These are phyloP conservation scores for Mucor mucedo DNA, from an alignment of 371 early-diverging fungal genomes.

Conservation along the genomic window DNA sequence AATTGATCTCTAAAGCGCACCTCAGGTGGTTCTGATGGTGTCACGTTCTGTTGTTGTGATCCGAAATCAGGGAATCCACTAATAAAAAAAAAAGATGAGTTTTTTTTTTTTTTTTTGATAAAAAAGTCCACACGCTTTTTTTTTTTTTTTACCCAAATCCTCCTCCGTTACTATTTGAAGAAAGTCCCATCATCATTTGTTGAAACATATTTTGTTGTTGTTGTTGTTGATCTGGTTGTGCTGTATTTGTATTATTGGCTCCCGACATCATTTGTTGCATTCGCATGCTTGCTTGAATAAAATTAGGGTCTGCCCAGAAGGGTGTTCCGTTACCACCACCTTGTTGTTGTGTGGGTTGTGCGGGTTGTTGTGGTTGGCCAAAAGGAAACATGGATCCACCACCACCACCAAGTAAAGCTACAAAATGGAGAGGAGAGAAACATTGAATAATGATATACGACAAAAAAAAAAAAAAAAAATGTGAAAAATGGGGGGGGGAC, in stretches of 20 bases:
- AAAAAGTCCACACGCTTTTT: neutral
- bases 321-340: slow-evolving; percentile 22
- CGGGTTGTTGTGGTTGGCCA: slow-evolving; percentile 47
- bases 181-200: slow-evolving; percentile 33
- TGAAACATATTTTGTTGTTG: slow-evolving; percentile 24
- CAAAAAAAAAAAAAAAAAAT: no score
- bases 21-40: slow-evolving; percentile 56
- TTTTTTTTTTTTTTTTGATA: neutral
- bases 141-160: slow-evolving; percentile 25
- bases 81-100: neutral
- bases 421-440: no score
- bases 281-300: slow-evolving; percentile 49
- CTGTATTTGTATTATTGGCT: neutral
- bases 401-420: slow-evolving; percentile 27
- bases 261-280: slow-evolving; percentile 44
- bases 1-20: slow-evolving; percentile 74
- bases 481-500: slow-evolving; percentile 13
- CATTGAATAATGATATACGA: no score
- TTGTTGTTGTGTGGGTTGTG: slow-evolving; percentile 25
- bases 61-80: slow-evolving; percentile 11
- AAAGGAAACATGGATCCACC: slow-evolving; percentile 36
- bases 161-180: slow-evolving; percentile 1
- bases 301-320: slow-evolving; percentile 56
- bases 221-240: slow-evolving; percentile 13
- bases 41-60: slow-evolving; percentile 12